phyloP scores from a whole-genome alignment of 1,139 yeast species.

The Cylindricascospora bacillispora region DNA sequence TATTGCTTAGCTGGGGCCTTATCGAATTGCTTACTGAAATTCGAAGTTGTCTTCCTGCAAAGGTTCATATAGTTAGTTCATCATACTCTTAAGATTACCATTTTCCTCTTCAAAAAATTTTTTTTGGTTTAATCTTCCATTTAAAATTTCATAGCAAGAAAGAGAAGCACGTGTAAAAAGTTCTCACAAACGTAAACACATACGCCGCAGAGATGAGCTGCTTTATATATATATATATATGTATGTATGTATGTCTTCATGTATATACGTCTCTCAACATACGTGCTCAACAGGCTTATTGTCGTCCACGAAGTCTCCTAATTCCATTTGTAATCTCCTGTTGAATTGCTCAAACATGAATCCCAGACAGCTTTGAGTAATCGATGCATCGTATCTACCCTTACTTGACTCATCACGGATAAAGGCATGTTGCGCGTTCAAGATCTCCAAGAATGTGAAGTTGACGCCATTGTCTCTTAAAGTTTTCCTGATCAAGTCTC shows the following conservation, averaged over 20 bases:
- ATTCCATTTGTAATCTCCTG: slow-evolving; percentile 52
- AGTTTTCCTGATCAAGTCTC: slow-evolving; percentile 57
- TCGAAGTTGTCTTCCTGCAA: too few species aligned
- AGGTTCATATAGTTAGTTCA: too few species aligned
- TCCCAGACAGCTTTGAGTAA: slow-evolving; percentile 53
- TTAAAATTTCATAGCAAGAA: background rate
- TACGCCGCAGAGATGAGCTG: too few species aligned
- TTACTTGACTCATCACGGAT: slow-evolving; percentile 68
- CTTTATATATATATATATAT: too few species aligned
- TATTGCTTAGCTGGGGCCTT: background rate
- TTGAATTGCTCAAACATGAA: slow-evolving; percentile 61
- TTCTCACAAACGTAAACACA: too few species aligned
- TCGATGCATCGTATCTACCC: slow-evolving; percentile 69
- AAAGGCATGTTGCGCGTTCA: slow-evolving; percentile 77
- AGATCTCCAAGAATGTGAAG: slow-evolving; percentile 60
- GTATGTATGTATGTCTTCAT: too few species aligned
- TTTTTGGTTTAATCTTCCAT: too few species aligned
- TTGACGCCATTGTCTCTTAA: slow-evolving; percentile 47
- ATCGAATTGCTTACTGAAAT: too few species aligned
- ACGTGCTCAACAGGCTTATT: slow-evolving; percentile 43
- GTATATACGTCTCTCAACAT: too few species aligned
- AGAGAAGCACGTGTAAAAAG: too few species aligned
- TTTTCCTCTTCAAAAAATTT: background rate
- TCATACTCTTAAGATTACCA: background rate
- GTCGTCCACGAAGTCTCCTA: slow-evolving; percentile 48